Evolutionary conservation across 2,329 filamentous ascomycete species (phyloP), one percentile per base, ranked within the genome.

Genomic region (Lasiodiplodia sp.): DNA sequence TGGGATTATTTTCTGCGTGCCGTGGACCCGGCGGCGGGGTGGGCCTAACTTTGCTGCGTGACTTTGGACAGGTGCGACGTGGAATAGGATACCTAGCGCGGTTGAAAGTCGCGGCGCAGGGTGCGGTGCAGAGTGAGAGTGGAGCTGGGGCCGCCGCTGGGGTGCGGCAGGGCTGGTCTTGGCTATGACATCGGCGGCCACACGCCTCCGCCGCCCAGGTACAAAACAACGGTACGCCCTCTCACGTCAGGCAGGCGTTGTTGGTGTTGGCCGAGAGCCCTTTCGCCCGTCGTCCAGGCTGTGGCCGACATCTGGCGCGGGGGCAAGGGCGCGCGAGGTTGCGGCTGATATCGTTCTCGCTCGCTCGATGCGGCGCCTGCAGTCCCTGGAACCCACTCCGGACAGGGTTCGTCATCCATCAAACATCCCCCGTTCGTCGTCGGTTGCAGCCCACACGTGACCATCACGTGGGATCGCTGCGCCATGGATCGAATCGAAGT

Each of bases 41-140:
- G 63, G 63, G 52, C 63, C 63, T 66, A 66, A 66, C 37, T 23
- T n/a, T 21, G 11, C 8, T 44, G 63, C 51, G 49, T 51, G 60
- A 21, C 23, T 51, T 57, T 21, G 31, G 31, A 18, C 49, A 21
- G 34, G 28, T 56, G 51, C 63, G 49, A 66, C 51, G 63, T 56
- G 63, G 63, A 51, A 66, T 66, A 47, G 37, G 63, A 38, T 47
- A 47, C 18, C 44, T 66, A 47, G 38, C 63, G 63, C 38, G 34
- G 62, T 65, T 11, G 62, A 31, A 65, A 49, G 51, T 21, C 62
- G 23, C 44, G 31, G 31, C 31, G 31, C 31, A 37, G 58, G 25
- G 44, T 25, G 40, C 10, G 18, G 28, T 40, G 16, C 18, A 34
- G 31, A 34, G 31, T 34, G 31, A 34, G 31, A 34, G 58, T 63